phyloP scores from a whole-genome alignment of 495 filamentous ascomycete genomes.

The Lasiosphaeriaceae sp. region DNA sequence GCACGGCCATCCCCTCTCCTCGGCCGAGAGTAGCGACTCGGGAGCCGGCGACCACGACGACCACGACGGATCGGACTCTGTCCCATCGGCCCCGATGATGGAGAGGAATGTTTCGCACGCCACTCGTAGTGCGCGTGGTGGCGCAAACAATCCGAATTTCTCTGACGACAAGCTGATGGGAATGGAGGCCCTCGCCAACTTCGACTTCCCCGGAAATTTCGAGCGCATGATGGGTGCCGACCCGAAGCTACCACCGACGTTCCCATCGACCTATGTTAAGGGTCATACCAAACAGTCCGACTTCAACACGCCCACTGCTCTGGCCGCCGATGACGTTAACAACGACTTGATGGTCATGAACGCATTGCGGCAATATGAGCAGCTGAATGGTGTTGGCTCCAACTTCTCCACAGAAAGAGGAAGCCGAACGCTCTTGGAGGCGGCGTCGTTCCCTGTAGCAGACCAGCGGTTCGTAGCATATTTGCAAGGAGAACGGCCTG shows the following conservation, averaged over 20 bases:
- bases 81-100: conserved; percentile 60
- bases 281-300: conserved; percentile 39
- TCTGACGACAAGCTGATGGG: conserved; percentile 49
- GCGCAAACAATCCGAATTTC: conserved; percentile 51
- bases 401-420: conserved; percentile 41
- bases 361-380: conserved; percentile 40
- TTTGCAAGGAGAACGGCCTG: conserved; percentile 37
- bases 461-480: conserved; percentile 36
- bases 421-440: conserved; percentile 42
- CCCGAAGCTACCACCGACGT: conserved; percentile 59
- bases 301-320: conserved; percentile 44
- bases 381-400: conserved; percentile 37
- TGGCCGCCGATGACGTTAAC: conserved; percentile 56
- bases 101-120: conserved; percentile 69
- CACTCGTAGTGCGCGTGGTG: conserved; percentile 66
- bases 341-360: conserved; percentile 59
- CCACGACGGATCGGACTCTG: conserved; percentile 42
- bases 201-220: conserved; percentile 56
- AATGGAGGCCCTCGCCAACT: conserved; percentile 60
- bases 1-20: conserved; percentile 40
- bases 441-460: conserved; percentile 33
- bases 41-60: conserved; percentile 44
- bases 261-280: conserved; percentile 49
- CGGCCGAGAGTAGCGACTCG: conserved; percentile 51
- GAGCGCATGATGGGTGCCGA: conserved; percentile 41